phyloP scores from a whole-genome alignment of 306 rosid species.

The Malus sylvestris region DNA sequence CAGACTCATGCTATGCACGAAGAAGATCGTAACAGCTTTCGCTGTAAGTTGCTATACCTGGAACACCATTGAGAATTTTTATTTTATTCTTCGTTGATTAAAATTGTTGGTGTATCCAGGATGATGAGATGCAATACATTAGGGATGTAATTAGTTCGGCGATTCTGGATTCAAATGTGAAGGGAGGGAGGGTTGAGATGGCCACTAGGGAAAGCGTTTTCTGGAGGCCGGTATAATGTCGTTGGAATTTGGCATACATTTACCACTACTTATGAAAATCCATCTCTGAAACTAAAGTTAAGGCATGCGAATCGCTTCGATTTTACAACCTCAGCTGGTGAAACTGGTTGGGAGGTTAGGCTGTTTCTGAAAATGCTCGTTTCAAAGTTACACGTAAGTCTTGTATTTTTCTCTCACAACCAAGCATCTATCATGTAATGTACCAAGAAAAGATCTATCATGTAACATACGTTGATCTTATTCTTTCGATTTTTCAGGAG shows the following conservation, averaged over 20 bases:
- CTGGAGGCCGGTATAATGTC: no score
- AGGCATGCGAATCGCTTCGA: slow-evolving; percentile 37
- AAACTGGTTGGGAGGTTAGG: slow-evolving; percentile 23
- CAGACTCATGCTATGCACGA: slow-evolving; percentile 33
- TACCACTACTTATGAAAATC: slow-evolving; percentile 6
- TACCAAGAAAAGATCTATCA: no score
- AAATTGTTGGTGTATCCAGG: no score
- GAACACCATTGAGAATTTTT: neutral
- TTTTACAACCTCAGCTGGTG: slow-evolving; percentile 29
- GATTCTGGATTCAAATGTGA: no score
- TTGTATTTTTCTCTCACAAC: no score
- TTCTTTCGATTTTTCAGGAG: slow-evolving; percentile 11
- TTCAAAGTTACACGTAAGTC: slow-evolving; percentile 28
- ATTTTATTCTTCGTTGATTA: neutral
- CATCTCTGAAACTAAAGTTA: slow-evolving; percentile 28
- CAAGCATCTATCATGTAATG: no score
- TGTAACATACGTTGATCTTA: neutral
- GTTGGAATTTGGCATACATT: no score
- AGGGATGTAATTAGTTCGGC: no score
- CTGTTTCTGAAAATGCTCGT: slow-evolving; percentile 26
- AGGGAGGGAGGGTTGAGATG: no score
- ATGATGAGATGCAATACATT: no score
- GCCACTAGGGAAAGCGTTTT: no score
- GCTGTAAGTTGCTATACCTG: slow-evolving; percentile 14
- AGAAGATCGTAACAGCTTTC: slow-evolving; percentile 11